These are phyloP conservation scores for Phytophthora parvispora DNA, from an alignment of 352 stramenopile genomes.

Conservation along the genomic window DNA sequence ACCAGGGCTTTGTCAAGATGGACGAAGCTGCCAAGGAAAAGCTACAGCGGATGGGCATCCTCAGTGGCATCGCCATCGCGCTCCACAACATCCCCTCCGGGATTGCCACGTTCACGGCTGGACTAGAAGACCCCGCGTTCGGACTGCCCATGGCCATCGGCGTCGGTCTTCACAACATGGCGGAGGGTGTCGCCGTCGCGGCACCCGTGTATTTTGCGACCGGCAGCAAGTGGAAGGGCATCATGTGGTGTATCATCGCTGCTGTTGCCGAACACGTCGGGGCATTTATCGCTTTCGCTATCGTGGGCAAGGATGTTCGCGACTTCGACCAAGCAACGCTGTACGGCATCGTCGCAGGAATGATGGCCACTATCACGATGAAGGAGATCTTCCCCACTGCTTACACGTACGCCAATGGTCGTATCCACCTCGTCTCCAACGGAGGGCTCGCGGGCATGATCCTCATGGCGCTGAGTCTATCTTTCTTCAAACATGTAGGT, in stretches of 20 bases:
- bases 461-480: conserved; percentile 92
- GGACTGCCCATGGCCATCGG: conserved; percentile 93
- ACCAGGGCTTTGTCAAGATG: conserved; percentile 41
- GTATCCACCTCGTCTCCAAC: conserved; percentile 85
- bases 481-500: conserved; percentile 83
- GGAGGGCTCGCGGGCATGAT: conserved; percentile 88
- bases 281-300: conserved; percentile 85
- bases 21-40: conserved; percentile 51
- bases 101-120: conserved; percentile 95
- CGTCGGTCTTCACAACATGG: conserved; percentile 98
- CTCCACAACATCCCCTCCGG: conserved; percentile 99
- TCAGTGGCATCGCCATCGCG: conserved; percentile 94
- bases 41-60: conserved; percentile 90
- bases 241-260: conserved; percentile 93
- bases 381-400: conserved; percentile 94
- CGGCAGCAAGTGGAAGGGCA: conserved; percentile 94
- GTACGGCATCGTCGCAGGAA: conserved; percentile 94
- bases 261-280: conserved; percentile 93
- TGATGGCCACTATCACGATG: conserved; percentile 95
- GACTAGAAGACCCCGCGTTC: conserved; percentile 88
- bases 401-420: conserved; percentile 88
- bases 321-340: conserved; percentile 77
- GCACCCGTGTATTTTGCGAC: conserved; percentile 98
- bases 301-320: conserved; percentile 53
- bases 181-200: conserved; percentile 96